Evolutionary conservation across 257 asterid species (phyloP).

Genomic region (Solanum tarijense): DNA sequence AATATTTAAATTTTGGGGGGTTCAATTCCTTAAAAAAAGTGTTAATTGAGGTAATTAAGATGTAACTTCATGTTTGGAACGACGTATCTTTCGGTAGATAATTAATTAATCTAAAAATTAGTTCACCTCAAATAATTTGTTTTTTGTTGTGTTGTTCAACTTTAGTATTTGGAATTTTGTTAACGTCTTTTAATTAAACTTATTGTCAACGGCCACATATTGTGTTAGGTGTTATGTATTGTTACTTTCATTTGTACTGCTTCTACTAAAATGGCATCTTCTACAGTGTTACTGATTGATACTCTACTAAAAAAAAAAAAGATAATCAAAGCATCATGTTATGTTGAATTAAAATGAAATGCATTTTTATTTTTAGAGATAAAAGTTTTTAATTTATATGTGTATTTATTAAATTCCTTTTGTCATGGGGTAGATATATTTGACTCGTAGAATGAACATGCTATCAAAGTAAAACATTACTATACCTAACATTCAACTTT

Average conservation of each 20-base stretch:
- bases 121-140: not conserved
- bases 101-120: not conserved
- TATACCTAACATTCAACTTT: not conserved
- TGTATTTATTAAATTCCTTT: not conserved
- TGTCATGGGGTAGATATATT: not conserved
- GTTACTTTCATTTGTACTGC: not conserved
- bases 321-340: not conserved
- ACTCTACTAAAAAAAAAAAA: not conserved
- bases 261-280: not conserved
- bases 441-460: not conserved
- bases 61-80: conserved; percentile 3
- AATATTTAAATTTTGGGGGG: not conserved
- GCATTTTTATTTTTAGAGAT: not conserved
- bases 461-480: not conserved
- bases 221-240: not conserved
- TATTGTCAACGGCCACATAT: not conserved
- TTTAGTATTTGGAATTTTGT: conserved; percentile 4
- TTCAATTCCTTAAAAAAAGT: not conserved
- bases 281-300: not conserved
- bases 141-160: not conserved
- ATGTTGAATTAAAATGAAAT: not conserved
- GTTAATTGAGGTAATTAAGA: not conserved
- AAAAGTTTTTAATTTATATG: not conserved
- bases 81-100: conserved; percentile 5
- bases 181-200: not conserved